phyloP scores from a whole-genome alignment of 1,139 yeast genomes.

The Pichia sp. region DNA sequence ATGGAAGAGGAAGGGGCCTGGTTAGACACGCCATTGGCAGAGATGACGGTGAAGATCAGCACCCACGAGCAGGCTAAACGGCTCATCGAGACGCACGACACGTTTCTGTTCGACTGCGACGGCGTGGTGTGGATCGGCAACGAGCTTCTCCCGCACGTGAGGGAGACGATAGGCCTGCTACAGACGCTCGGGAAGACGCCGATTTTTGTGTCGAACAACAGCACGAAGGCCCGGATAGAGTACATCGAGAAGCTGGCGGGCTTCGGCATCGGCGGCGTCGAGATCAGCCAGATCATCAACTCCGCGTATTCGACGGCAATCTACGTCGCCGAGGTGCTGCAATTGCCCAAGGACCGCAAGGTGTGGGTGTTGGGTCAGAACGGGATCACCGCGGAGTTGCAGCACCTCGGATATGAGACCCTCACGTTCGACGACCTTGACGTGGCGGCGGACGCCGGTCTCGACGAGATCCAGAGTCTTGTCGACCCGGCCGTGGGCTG shows the following conservation, averaged over 20 bases:
- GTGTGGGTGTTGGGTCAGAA: constrained; percentile 82
- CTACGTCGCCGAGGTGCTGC: constrained; percentile 70
- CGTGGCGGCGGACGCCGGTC: constrained; percentile 37
- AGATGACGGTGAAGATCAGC: constrained; percentile 39
- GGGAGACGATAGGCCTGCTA: constrained; percentile 60
- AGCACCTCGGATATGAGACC: constrained; percentile 60
- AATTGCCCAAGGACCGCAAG: constrained; percentile 62
- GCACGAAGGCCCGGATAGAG: constrained; percentile 79
- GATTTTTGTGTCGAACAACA: constrained; percentile 90
- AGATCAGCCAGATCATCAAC: constrained; percentile 73
- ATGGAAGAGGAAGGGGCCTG: neutral
- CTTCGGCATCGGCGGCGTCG: constrained; percentile 62
- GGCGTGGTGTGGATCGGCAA: constrained; percentile 91
- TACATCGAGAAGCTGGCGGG: constrained; percentile 72
- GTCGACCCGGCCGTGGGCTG: constrained; percentile 77
- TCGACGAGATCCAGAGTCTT: constrained; percentile 48
- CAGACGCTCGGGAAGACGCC: constrained; percentile 55
- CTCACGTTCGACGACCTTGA: constrained; percentile 38
- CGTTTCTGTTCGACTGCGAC: constrained; percentile 89
- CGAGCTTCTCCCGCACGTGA: constrained; percentile 65
- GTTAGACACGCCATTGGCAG: neutral
- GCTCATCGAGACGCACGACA: constrained; percentile 65
- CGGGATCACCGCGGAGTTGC: constrained; percentile 75
- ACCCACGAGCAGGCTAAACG: constrained; percentile 45
- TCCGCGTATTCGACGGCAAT: constrained; percentile 90